Percentiles rank a stretch among this genome's conserved stretches.
These are phyloP conservation scores for Rhododendron ovatum DNA, from an alignment of 148 eudicot genomes.

Conservation along the genomic window DNA sequence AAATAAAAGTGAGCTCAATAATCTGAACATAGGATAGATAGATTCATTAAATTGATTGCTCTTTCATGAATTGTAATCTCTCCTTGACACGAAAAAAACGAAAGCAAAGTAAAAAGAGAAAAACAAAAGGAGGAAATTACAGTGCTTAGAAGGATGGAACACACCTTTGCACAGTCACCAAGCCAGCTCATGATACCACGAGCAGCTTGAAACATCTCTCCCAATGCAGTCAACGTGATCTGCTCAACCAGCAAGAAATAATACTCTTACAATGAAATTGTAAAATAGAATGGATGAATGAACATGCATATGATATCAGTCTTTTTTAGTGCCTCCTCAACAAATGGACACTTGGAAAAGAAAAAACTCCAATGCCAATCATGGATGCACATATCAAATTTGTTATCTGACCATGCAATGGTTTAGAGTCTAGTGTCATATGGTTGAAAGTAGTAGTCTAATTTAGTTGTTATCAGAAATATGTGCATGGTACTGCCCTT, in stretches of 20 bases:
- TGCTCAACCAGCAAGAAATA: slow-evolving; percentile 30
- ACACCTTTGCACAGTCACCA: slow-evolving; percentile 99
- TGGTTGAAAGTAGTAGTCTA: not conserved
- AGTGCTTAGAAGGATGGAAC: not conserved
- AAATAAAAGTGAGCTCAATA: not conserved
- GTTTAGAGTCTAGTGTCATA: not conserved
- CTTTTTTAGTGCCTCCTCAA: not conserved
- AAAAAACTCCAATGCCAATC: not conserved
- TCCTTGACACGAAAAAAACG: not conserved
- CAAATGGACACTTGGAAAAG: not conserved
- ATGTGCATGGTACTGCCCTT: slow-evolving; percentile 12
- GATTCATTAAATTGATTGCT: not conserved
- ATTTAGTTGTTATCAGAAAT: not conserved
- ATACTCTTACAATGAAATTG: not conserved
- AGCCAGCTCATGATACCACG: slow-evolving; percentile 96
- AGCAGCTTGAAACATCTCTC: slow-evolving; percentile 96
- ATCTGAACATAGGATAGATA: not conserved
- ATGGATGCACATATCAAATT: not conserved
- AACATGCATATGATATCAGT: not conserved
- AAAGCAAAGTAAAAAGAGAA: not conserved
- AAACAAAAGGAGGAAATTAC: not conserved
- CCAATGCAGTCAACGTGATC: slow-evolving; percentile 82
- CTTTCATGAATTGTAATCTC: not conserved
- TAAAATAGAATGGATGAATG: not conserved
- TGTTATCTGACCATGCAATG: not conserved